A percentile compares a stretch with the other conserved stretches of the same genome.
Evolutionary conservation across 2,329 filamentous ascomycete species (phyloP).

Genomic region (Spiromastix sp.): DNA sequence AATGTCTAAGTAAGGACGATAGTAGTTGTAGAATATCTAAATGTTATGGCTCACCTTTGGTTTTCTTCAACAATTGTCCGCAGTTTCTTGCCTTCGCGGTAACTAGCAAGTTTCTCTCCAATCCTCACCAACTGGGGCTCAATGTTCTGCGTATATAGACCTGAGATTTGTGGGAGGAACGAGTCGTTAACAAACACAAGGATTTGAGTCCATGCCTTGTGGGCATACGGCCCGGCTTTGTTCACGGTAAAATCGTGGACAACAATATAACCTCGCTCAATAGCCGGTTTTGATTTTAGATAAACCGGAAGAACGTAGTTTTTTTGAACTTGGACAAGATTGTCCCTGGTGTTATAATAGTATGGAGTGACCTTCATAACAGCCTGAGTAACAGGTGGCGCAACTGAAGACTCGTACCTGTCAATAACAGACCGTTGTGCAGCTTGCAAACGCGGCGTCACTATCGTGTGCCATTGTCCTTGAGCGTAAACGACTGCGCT

Average conservation of each 20-base stretch:
- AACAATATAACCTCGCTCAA: constrained; percentile 55
- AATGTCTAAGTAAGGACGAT: too few relatives aligned
- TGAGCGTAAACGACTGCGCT: constrained; percentile 56
- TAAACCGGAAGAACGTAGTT: constrained; percentile 68
- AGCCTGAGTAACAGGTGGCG: constrained; percentile 60
- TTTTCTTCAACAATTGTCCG: constrained; percentile 48
- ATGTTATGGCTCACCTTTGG: constrained; percentile 30
- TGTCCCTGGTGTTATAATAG: constrained; percentile 54
- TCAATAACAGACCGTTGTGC: constrained; percentile 51
- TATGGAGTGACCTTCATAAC: constrained; percentile 56
- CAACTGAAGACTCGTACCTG: constrained; percentile 61
- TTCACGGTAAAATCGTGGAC: constrained; percentile 57
- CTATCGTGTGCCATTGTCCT: constrained; percentile 66
- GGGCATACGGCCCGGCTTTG: constrained; percentile 61
- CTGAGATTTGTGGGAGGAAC: constrained; percentile 70
- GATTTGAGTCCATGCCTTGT: constrained; percentile 59
- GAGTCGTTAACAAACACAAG: constrained; percentile 62
- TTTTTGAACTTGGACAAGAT: constrained; percentile 58
- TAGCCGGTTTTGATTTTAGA: constrained; percentile 62
- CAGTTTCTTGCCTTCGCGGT: constrained; percentile 50
- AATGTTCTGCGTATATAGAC: constrained; percentile 81
- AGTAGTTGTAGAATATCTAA: background rate
- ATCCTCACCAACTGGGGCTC: constrained; percentile 92
- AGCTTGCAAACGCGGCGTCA: constrained; percentile 63
- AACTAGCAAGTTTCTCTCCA: constrained; percentile 68